phyloP scores from a whole-genome alignment of 148 eudicot genomes.

The Pharnaceum exiguum region DNA sequence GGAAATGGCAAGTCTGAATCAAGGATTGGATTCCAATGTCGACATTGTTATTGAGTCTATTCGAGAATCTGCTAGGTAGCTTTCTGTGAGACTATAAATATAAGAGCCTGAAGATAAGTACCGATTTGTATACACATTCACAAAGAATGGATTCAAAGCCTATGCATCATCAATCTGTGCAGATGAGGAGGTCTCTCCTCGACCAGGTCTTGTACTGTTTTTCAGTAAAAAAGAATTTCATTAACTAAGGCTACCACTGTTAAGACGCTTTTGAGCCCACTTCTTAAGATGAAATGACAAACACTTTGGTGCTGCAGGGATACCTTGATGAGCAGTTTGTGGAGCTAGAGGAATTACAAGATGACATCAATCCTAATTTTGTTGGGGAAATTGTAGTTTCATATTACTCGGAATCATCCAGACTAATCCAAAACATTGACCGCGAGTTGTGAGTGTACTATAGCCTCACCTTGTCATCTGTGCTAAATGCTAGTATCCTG shows the following conservation, averaged over 20 bases:
- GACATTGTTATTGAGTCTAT: not conserved
- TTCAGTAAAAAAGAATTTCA: constrained; percentile 2
- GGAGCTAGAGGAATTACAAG: constrained; percentile 68
- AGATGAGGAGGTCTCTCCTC: constrained; percentile 19
- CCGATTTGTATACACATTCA: constrained; percentile 1
- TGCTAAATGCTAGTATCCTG: too few species aligned
- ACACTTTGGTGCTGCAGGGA: constrained; percentile 32
- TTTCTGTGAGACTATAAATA: too few species aligned
- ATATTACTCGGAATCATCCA: constrained; percentile 56
- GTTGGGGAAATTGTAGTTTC: constrained; percentile 68
- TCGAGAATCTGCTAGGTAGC: constrained; percentile 14
- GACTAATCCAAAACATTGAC: constrained; percentile 55
- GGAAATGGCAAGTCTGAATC: constrained; percentile 7
- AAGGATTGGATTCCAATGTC: constrained; percentile 18
- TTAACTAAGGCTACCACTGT: not conserved
- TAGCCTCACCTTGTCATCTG: not conserved
- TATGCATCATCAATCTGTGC: constrained; percentile 17
- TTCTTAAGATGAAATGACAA: not conserved
- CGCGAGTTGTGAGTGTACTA: constrained; percentile 49
- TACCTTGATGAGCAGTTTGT: constrained; percentile 72
- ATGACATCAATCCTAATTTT: constrained; percentile 61
- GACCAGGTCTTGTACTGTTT: constrained; percentile 26
- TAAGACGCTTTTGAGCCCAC: not conserved
- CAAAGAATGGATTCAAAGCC: constrained; percentile 21
- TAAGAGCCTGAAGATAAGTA: constrained; percentile 5